Base-by-base conservation (phyloP, 352 stramenopile genomes). In the Phytophthora pini region DNA sequence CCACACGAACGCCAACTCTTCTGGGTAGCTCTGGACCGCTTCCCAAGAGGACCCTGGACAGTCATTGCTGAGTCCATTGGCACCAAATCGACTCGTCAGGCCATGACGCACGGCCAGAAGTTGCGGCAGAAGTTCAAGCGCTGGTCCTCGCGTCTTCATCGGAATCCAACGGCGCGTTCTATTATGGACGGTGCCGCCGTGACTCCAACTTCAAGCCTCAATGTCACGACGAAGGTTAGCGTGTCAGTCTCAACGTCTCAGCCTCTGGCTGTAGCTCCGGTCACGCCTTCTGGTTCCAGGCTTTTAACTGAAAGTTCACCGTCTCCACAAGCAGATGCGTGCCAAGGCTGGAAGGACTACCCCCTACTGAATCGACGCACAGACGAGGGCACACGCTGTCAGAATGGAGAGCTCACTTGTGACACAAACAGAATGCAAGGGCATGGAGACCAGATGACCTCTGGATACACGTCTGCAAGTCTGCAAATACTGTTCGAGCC, bases 61-160 rank as follows among this genome's bases (percentile, higher is more conserved):
- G 46, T 40, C 12, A 79, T 85, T 20, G 76, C 76, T n/a, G 72
- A 77, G 13, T 79, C 55, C 36, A 82, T 85, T 20, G 71, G 74
- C 39, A 74, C 77, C 32, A 78, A 78, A 40, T 75, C 76, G 8
- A 82, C 74, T n/a, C 74, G 74, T 17, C 77, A 82, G 44, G 74
- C 72, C 4, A 82, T 83, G 68, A 85, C 77, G 0, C 74, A 83
- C 22, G 74, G 64, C 4, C 74, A 85, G 45, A 85, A 85, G 13
- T 69, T 83, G 27, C 68, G 74, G 0, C 71, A 83, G 39, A 85
- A 83, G 41, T 65, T 85, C 61, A 75, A 72, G 45, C 73, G 73
- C 43, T 81, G 70, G 73, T 26, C 49, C 6, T 63, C 70, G 27
- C 69, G 72, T 17, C 40, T 80, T 27, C 58, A 49, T 41, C 32